Evolutionary conservation across 129 eudicot genomes (phyloP), one percentile per base, ranked within the genome.

Genomic region (Artemisia tridentata): DNA sequence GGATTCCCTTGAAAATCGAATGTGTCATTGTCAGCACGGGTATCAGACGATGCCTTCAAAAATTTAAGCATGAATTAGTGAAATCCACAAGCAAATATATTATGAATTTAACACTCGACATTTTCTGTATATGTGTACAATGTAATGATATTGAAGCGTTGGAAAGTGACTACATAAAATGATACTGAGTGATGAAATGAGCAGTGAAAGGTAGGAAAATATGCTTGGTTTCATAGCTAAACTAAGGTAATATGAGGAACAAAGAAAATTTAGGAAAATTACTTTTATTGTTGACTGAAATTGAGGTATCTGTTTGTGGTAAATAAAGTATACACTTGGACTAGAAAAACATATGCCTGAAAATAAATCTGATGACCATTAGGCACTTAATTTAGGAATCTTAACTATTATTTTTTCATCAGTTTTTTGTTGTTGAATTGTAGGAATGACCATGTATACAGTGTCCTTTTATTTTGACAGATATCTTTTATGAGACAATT

Each of bases 1-100:
- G 88, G 95, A 23, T 91, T 83, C 23, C 97, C 97, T 18, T 72
- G 80, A 17, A 25, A 91, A 68, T 91, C 91, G 8, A 83, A 80
- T 25, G 79, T 25, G 1, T 81, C 80, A 68, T 80, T 81, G 23
- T 64, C 86, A 27, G 27, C 85, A 59, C 58, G 16, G 15, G 72
- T 15, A 55, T 17, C 82, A 19, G 76, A 82, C 67, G 74, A 78
- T 67, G 75, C 93, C 96, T 90, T 77, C 13, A 29, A 71, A 63
- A 66, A 66, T 21, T 54, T 31, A 75, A 65, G 11, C 65, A 46
- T 29, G 34, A 75, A 66, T 65, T 43, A 68, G 79, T 49, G 38
- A 67, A 53, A 59, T 46, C n/a, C 17, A 63, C 38, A 58, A 12
- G 64, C 13, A 23, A 49, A 49, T 49, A 58, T 58, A 58, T 5